Percentiles rank a stretch among this genome's conserved stretches.
These are phyloP conservation scores for Fusarium vanettenii DNA, from an alignment of 2,329 filamentous ascomycete species.

Conservation along the genomic window DNA sequence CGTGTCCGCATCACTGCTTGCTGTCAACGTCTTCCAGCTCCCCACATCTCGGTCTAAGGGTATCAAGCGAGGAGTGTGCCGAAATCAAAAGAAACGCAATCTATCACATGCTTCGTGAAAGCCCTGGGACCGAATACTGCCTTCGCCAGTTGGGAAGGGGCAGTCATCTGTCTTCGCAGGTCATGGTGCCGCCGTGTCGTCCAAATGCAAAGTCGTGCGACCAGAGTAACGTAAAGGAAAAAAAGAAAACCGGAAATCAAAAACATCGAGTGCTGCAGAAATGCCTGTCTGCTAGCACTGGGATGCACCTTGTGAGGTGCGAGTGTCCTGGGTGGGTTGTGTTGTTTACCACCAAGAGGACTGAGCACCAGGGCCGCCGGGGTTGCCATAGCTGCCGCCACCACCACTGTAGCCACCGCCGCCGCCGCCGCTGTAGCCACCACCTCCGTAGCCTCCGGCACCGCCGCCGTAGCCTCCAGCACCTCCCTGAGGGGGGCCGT, in stretches of 20 bases:
- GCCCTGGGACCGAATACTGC: constrained; percentile 52
- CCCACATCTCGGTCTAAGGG: constrained; percentile 58
- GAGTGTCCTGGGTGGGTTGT: constrained; percentile 15
- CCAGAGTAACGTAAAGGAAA: constrained; percentile 43
- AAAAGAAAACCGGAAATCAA: constrained; percentile 40
- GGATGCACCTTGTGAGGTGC: constrained; percentile 30
- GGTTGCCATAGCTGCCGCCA: constrained; percentile 70
- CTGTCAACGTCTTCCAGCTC: constrained; percentile 53
- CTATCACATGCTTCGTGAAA: constrained; percentile 58
- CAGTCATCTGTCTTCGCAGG: constrained; percentile 50
- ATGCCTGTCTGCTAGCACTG: constrained; percentile 29
- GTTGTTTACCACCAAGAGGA: constrained; percentile 75
- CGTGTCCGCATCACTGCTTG: constrained; percentile 49
- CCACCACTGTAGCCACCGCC: constrained; percentile 57
- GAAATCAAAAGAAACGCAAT: constrained; percentile 59
- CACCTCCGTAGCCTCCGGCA: constrained; percentile 67
- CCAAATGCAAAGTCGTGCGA: constrained; percentile 47
- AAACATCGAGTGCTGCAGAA: constrained; percentile 37
- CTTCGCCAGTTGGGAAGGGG: constrained; percentile 48
- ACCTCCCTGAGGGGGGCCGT: constrained; percentile 47
- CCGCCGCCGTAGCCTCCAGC: constrained; percentile 56
- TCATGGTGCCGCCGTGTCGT: constrained; percentile 58
- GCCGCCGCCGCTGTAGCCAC: constrained; percentile 69
- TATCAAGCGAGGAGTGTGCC: constrained; percentile 57
- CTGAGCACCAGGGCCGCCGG: constrained; percentile 75